These are phyloP conservation scores for Houttuynia cordata DNA, from an alignment of 164 flowering plant genomes.

Conservation along the genomic window DNA sequence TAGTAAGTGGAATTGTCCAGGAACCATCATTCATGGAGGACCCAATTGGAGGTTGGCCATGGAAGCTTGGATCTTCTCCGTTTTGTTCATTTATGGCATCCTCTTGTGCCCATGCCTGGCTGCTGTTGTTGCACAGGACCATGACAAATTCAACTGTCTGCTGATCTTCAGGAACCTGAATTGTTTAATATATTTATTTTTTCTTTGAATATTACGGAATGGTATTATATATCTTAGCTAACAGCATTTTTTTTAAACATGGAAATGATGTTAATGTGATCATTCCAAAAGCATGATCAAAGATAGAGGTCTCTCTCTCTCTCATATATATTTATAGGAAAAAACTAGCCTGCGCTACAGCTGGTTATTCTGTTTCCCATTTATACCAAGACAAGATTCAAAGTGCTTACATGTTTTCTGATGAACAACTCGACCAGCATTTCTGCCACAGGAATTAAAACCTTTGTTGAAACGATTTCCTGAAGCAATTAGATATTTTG, in stretches of 20 bases:
- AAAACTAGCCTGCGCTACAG: no score
- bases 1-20: background rate
- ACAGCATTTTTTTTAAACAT: background rate
- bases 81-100: conserved; percentile 14
- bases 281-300: background rate
- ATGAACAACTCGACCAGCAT: conserved; percentile 57
- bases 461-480: conserved; percentile 41
- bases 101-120: no score
- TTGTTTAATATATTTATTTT: background rate
- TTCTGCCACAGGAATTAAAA: conserved; percentile 47
- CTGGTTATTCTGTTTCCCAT: no score
- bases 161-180: conserved; percentile 54
- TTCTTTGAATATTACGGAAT: background rate
- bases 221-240: background rate
- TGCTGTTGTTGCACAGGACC: conserved; percentile 28
- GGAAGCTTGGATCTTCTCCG: conserved; percentile 13
- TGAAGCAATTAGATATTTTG: conserved; percentile 11
- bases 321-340: no score
- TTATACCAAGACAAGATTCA: background rate
- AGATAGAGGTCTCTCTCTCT: no score
- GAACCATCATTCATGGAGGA: conserved; percentile 2
- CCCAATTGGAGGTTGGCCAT: background rate
- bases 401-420: conserved; percentile 35
- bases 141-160: conserved; percentile 35
- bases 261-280: background rate